phyloP scores from a whole-genome alignment of 768 basidiomycete genomes.

The Rubroboletus satanas region DNA sequence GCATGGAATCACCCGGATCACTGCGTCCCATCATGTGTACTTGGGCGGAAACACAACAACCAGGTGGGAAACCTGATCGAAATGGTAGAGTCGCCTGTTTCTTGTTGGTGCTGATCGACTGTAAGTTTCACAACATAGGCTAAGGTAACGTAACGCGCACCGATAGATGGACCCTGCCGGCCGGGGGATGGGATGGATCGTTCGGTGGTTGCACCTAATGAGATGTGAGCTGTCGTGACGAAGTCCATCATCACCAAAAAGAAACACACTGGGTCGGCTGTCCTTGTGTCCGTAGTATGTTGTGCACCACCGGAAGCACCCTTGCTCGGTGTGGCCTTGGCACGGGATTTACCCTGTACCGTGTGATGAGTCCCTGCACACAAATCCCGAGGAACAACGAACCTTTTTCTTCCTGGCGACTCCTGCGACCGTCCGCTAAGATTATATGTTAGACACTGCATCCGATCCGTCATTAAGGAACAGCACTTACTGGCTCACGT shows the following conservation, averaged over 20 bases:
- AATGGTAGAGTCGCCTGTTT: not conserved
- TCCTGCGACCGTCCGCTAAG: not conserved
- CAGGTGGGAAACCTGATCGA: not conserved
- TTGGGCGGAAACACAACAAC: too few species aligned
- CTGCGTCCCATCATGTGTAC: not conserved
- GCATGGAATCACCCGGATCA: not conserved
- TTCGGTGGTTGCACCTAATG: not conserved
- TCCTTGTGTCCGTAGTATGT: rapidly evolving
- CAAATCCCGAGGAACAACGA: not conserved
- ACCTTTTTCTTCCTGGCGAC: not conserved
- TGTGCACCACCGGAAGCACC: not conserved
- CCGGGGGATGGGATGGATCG: too few species aligned
- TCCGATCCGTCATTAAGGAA: not conserved
- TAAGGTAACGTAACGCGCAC: not conserved
- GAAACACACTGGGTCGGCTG: not conserved
- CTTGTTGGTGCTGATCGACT: not conserved
- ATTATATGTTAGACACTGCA: not conserved
- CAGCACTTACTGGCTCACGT: not conserved
- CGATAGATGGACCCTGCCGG: not conserved
- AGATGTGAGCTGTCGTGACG: too few species aligned
- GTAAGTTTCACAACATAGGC: not conserved
- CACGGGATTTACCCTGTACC: not conserved
- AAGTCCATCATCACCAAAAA: not conserved
- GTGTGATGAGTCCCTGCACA: not conserved
- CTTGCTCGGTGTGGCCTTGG: not conserved